A percentile compares a stretch with the other conserved stretches of the same genome.
These are phyloP conservation scores for Dioscorea zingiberensis DNA, from an alignment of 106 monocot species.

Conservation along the genomic window DNA sequence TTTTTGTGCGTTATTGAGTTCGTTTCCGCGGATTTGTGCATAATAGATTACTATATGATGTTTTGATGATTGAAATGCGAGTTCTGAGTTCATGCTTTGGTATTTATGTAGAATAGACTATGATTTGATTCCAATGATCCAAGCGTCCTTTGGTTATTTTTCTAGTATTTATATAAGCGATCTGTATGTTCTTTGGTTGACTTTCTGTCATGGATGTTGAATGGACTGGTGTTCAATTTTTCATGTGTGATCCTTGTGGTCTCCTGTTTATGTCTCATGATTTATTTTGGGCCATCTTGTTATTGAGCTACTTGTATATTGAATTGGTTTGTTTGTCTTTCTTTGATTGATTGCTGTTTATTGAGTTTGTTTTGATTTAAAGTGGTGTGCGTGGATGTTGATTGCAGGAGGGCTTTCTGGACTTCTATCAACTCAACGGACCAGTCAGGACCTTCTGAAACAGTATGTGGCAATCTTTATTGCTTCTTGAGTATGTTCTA, in stretches of 20 bases:
- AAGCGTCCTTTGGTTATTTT: no score
- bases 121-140: no score
- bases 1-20: no score
- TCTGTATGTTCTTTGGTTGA: neutral
- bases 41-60: no score
- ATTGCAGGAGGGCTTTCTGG: conserved; percentile 31
- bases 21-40: no score
- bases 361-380: neutral
- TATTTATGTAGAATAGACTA: no score
- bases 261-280: neutral
- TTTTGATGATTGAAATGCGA: no score
- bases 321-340: neutral
- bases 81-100: no score
- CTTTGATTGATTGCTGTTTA: neutral
- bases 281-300: neutral
- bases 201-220: neutral
- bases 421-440: conserved; percentile 49
- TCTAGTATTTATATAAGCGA: conserved; percentile 6
- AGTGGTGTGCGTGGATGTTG: neutral
- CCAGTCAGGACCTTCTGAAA: conserved; percentile 34
- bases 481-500: no score
- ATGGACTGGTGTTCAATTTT: neutral
- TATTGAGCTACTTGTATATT: neutral
- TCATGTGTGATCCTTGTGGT: neutral
- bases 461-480: conserved; percentile 13